These are phyloP conservation scores for Colletotrichum lentis DNA, from an alignment of 2,329 filamentous ascomycete genomes.

Conservation along the genomic window DNA sequence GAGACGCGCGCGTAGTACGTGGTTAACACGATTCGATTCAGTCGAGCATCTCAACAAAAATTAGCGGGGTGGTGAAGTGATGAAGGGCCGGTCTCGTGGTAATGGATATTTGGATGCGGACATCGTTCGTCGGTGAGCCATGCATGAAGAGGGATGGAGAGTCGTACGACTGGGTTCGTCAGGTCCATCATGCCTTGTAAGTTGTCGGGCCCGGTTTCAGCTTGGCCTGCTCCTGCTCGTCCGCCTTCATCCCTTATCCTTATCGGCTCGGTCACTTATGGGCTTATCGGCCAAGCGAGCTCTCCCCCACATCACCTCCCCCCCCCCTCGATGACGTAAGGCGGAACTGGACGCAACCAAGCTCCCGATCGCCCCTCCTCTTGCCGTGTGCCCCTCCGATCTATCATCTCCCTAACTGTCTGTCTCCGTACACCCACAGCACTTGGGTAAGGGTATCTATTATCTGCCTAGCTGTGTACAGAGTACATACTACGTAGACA, in stretches of 20 bases:
- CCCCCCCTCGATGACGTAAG: constrained; percentile 7
- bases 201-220: constrained; percentile 33
- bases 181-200: too few relatives aligned
- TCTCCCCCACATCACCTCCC: neutral
- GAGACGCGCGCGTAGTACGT: neutral
- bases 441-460: too few relatives aligned
- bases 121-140: constrained; percentile 16
- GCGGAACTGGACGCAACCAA: neutral
- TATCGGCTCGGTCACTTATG: constrained; percentile 9
- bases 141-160: neutral
- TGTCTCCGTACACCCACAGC: too few relatives aligned
- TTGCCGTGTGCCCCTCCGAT: constrained; percentile 24
- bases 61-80: neutral
- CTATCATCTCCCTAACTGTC: neutral
- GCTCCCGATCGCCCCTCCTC: constrained; percentile 24
- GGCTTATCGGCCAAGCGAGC: neutral
- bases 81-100: neutral
- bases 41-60: neutral
- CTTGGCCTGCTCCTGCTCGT: neutral
- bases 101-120: neutral
- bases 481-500: too few relatives aligned
- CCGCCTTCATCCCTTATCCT: constrained; percentile 24
- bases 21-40: too few relatives aligned
- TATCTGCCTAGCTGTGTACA: too few relatives aligned
- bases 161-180: neutral